A percentile compares a stretch with the other conserved stretches of the same genome.
phyloP scores from a whole-genome alignment of 176 grass and related monocot species.

The Aegilops bicornis region DNA sequence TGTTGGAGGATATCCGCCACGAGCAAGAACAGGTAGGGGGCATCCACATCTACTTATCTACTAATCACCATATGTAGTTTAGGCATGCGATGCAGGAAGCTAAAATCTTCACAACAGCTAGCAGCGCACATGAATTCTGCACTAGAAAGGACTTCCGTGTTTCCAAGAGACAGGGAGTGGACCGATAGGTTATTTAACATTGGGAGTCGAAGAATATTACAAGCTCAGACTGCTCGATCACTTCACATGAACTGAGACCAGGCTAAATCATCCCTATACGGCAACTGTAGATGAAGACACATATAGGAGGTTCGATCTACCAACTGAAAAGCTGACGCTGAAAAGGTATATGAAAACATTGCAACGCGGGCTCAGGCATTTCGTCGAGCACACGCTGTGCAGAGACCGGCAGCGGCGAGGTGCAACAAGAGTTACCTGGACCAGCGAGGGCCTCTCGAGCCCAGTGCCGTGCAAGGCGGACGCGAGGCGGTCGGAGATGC shows the following conservation, averaged over 20 bases:
- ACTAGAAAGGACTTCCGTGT: not conserved
- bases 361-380: slow-evolving; percentile 33
- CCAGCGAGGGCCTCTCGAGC: slow-evolving; percentile 59
- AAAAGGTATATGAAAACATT: not conserved
- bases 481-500: slow-evolving; percentile 54
- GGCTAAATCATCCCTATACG: not conserved
- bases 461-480: slow-evolving; percentile 35
- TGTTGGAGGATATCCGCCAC: no score
- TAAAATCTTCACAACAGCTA: not conserved
- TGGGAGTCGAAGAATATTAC: not conserved
- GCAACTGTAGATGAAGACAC: not conserved
- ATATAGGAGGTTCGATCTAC: not conserved
- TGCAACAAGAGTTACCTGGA: slow-evolving; percentile 36
- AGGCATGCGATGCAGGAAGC: not conserved
- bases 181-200: not conserved
- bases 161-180: not conserved
- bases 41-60: not conserved
- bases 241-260: not conserved
- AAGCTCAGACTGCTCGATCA: not conserved
- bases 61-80: not conserved
- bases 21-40: no score
- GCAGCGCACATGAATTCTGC: not conserved
- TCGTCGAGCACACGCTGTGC: slow-evolving; percentile 55
- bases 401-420: not conserved
- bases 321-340: not conserved